phyloP scores from a whole-genome alignment of 2,329 filamentous ascomycete species.

The Phoma sp. region DNA sequence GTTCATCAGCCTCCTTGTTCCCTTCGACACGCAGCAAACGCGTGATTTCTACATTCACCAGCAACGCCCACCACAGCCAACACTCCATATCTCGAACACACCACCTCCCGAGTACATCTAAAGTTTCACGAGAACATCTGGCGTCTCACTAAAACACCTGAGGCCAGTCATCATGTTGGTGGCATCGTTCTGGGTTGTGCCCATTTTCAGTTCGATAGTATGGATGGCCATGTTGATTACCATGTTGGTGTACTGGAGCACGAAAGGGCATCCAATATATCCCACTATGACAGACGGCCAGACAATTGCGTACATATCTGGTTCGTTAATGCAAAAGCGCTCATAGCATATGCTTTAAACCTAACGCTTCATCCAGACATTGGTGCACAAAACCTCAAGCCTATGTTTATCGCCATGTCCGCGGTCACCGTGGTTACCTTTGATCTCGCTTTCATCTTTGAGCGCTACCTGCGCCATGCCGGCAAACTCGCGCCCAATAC shows the following conservation, averaged over 20 bases:
- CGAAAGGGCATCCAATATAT: conserved; percentile 65
- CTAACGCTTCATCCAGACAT: conserved; percentile 55
- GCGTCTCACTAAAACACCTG: neutral
- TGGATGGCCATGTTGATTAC: conserved; percentile 69
- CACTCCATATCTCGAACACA: too few species aligned
- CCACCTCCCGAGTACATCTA: too few species aligned
- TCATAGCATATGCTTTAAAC: too few species aligned
- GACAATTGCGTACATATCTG: conserved; percentile 75
- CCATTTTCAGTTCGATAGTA: conserved; percentile 67
- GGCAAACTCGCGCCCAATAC: conserved; percentile 81
- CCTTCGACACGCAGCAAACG: conserved; percentile 4
- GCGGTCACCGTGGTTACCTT: conserved; percentile 78
- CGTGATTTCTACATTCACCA: neutral
- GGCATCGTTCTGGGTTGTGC: conserved; percentile 67
- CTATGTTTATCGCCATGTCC: conserved; percentile 78
- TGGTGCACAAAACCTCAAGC: conserved; percentile 70
- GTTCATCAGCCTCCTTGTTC: neutral
- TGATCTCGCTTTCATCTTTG: conserved; percentile 79
- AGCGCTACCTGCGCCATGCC: conserved; percentile 84
- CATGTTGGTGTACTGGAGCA: conserved; percentile 74
- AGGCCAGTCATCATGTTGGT: conserved; percentile 37
- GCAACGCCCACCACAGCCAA: neutral
- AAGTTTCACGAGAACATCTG: too few species aligned
- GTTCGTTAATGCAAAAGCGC: conserved; percentile 46
- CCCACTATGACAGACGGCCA: conserved; percentile 66